Conservation (phyloP, 2,329 filamentous ascomycete genomes). For the Penicillium sp. region DNA sequence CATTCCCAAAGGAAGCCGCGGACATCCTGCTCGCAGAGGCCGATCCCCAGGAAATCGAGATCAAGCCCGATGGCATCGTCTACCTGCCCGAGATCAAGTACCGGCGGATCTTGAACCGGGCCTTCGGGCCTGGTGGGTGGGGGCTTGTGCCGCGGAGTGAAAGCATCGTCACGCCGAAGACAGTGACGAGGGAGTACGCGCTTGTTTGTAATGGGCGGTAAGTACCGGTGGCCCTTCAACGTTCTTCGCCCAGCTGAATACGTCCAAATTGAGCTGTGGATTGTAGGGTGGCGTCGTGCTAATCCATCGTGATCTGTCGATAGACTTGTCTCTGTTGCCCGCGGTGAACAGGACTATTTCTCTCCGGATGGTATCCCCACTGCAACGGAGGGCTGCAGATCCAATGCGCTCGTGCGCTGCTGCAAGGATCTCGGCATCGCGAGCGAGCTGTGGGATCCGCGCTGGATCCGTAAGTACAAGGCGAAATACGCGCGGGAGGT, state of each 20-base stretch:
- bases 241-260: too few relatives aligned
- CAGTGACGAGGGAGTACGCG: constrained; percentile 87
- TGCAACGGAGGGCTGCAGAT: constrained; percentile 94
- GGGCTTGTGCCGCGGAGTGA: constrained; percentile 85
- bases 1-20: constrained; percentile 69
- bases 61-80: constrained; percentile 95
- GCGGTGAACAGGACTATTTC: constrained; percentile 95
- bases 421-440: constrained; percentile 97
- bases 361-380: constrained; percentile 84
- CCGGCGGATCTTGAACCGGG: constrained; percentile 78
- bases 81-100: constrained; percentile 99
- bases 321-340: constrained; percentile 86
- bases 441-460: constrained; percentile 93
- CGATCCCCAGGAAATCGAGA: constrained; percentile 75
- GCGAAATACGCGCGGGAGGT: constrained; percentile 70
- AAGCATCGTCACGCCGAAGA: constrained; percentile 75
- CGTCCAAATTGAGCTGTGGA: too few relatives aligned
- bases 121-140: constrained; percentile 95
- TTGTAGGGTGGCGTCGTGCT: too few relatives aligned
- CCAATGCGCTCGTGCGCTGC: constrained; percentile 95
- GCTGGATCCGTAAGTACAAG: constrained; percentile 82
- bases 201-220: constrained; percentile 84
- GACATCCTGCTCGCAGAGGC: constrained; percentile 67
- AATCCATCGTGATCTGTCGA: too few relatives aligned
- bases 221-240: constrained; percentile 5